These are phyloP conservation scores for Phytophthora megakarya DNA, from an alignment of 352 stramenopile species.

Conservation along the genomic window DNA sequence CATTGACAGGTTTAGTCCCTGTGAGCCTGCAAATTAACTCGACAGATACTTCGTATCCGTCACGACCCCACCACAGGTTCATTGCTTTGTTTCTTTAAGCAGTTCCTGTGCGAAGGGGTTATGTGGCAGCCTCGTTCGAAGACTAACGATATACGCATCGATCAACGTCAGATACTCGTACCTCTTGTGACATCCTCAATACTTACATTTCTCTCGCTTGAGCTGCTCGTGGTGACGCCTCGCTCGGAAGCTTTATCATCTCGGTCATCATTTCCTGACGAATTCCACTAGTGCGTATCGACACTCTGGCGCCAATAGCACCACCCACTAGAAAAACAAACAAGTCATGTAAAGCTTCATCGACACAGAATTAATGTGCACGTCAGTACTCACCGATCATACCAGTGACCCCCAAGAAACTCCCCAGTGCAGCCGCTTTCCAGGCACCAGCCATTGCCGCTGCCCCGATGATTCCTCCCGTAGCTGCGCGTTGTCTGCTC, in stretches of 20 bases:
- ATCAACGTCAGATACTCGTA: neutral
- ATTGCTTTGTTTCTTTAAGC: neutral
- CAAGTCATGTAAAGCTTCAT: neutral
- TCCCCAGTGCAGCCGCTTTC: constrained; percentile 12
- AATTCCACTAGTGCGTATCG: constrained; percentile 8
- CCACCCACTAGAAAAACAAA: constrained; percentile 4
- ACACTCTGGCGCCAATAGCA: constrained; percentile 4
- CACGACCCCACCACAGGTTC: too few species aligned
- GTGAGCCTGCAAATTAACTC: too few species aligned
- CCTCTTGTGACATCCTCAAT: neutral
- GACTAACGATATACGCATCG: constrained; percentile 6
- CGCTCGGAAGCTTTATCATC: constrained; percentile 9
- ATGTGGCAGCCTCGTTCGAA: constrained; percentile 8
- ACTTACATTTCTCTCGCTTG: constrained; percentile 18
- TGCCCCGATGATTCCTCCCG: constrained; percentile 9
- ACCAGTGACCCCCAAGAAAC: constrained; percentile 7
- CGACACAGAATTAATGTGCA: neutral
- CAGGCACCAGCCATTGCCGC: constrained; percentile 15
- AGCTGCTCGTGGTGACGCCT: constrained; percentile 7
- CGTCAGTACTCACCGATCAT: constrained; percentile 13
- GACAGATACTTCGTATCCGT: too few species aligned
- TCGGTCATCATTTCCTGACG: constrained; percentile 12
- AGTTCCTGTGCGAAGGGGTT: constrained; percentile 12
- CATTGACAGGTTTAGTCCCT: too few species aligned
- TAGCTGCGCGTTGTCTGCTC: constrained; percentile 1